A percentile compares a stretch with the other conserved stretches of the same genome.
These are phyloP conservation scores for Spiromastix sp. DNA, from an alignment of 2,329 filamentous ascomycete genomes.

Conservation along the genomic window DNA sequence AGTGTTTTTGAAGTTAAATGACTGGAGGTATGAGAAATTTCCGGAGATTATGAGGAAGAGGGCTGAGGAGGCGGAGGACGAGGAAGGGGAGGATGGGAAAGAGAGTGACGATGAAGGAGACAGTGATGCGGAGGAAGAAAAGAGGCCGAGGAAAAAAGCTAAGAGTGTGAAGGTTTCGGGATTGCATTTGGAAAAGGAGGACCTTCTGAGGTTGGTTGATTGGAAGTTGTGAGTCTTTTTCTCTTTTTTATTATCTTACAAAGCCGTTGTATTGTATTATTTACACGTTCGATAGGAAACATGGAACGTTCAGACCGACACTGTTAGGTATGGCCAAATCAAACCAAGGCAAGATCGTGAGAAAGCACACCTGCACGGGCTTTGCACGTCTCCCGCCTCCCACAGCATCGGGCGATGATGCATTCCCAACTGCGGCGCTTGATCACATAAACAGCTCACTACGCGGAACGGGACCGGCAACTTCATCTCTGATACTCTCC, in stretches of 20 bases:
- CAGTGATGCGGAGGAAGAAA: too few species aligned
- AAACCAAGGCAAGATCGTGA: conserved; percentile 20
- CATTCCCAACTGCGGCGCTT: conserved; percentile 23
- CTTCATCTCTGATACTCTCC: conserved; percentile 32
- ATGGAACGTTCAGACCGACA: conserved; percentile 29
- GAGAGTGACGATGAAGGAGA: too few species aligned
- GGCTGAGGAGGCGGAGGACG: neutral
- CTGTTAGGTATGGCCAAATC: conserved; percentile 30
- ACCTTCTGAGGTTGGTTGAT: conserved; percentile 29
- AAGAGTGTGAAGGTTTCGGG: conserved; percentile 7
- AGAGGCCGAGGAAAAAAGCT: conserved; percentile 8
- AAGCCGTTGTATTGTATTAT: neutral
- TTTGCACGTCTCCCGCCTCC: conserved; percentile 14
- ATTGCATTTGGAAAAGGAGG: conserved; percentile 21
- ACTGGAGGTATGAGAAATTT: conserved; percentile 28
- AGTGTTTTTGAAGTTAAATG: conserved; percentile 24
- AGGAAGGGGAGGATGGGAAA: neutral
- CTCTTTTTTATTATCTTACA: neutral
- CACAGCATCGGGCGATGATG: conserved; percentile 7
- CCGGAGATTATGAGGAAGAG: conserved; percentile 16
- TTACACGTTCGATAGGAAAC: conserved; percentile 21
- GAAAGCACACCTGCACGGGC: conserved; percentile 19
- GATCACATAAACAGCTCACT: conserved; percentile 25
- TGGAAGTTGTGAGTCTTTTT: conserved; percentile 33
- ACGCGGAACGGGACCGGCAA: conserved; percentile 33